Evolutionary conservation across 2,329 filamentous ascomycete genomes (phyloP), one percentile per base, ranked within the genome.

Genomic region (Alternaria infectoria): DNA sequence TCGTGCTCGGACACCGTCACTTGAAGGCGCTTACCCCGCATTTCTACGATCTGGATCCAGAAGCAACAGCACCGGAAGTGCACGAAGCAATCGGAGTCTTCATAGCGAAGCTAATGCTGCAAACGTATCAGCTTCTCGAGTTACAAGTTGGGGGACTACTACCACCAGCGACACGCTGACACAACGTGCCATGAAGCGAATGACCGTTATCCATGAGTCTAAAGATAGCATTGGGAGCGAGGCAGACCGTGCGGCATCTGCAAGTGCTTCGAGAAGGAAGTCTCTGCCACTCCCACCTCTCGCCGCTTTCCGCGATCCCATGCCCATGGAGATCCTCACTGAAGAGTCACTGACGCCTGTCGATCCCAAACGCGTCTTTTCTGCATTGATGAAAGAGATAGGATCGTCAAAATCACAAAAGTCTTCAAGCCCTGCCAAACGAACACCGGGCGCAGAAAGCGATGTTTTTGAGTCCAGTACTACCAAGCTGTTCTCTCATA

Each of bases 61-160:
- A 26, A 69, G 61, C 19, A 69, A 71, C 30, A 73, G 71, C 49
- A 72, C 68, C 23, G 65, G 68, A 30, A 75, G 73, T 55, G 66
- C 61, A 40, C 65, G 65, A 8, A 74, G 73, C 47, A 71, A 69
- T 46, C 69, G 70, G 6, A 77, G 74, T 56, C 69, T 75, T 8
- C 72, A 74, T n/a, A 79, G 76, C 43, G 75, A 78, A 50, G 58
- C 67, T 8, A 83, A 84, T 36, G 81, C 85, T 68, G 87, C 86
- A 1, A 89, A 88, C 64, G 69, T 88, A 6, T 85, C 70, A 25
- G 61, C 61, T 5, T 80, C 77, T 17, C 73, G 90, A 21, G 87
- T 92, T 54, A 92, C 90, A 2, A 93, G 90, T 75, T 93, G 91
- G 91, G 86, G 86, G 5, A 87, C 88, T 64, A 91, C 90, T 0